Conservation (phyloP, 805 yeast genomes). For the Pichia californica region DNA sequence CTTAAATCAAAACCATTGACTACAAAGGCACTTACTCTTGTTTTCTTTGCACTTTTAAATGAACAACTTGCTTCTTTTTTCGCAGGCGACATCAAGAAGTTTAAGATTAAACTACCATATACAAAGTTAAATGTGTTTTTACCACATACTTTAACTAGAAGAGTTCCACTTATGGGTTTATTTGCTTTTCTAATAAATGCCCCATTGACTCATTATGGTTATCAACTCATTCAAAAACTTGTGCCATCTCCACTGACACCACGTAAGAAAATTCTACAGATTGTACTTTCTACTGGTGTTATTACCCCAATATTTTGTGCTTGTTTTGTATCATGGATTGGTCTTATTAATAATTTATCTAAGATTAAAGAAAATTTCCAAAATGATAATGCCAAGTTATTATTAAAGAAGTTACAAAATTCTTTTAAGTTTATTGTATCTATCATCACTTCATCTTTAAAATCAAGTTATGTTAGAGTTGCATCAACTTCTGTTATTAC, state of each 20-base stretch:
- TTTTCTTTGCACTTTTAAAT: constrained; percentile 46
- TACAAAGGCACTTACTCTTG: constrained; percentile 55
- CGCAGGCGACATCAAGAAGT: constrained; percentile 37
- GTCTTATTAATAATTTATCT: constrained; percentile 37
- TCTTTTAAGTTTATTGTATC: constrained; percentile 11
- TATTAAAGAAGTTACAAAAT: constrained; percentile 7
- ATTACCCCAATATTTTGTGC: constrained; percentile 49
- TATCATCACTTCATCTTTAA: constrained; percentile 30
- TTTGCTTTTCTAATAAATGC: constrained; percentile 51
- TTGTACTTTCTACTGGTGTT: constrained; percentile 44
- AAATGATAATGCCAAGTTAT: constrained; percentile 1
- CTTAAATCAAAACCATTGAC: constrained; percentile 46
- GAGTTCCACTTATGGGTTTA: constrained; percentile 46
- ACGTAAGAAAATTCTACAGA: constrained; percentile 40
- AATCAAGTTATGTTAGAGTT: constrained; percentile 39
- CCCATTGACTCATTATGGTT: constrained; percentile 52
- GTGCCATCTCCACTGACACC: constrained; percentile 40
- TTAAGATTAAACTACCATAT: background rate
- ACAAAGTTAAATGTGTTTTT: constrained; percentile 17
- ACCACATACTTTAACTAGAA: constrained; percentile 37
- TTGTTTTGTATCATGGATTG: constrained; percentile 45
- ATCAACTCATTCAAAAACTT: constrained; percentile 38
- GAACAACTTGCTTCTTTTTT: constrained; percentile 49
- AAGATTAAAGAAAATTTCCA: background rate
- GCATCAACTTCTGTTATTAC: constrained; percentile 50